phyloP scores from a whole-genome alignment of 169 alveolate genomes.

The Cryptosporidium ryanae region DNA sequence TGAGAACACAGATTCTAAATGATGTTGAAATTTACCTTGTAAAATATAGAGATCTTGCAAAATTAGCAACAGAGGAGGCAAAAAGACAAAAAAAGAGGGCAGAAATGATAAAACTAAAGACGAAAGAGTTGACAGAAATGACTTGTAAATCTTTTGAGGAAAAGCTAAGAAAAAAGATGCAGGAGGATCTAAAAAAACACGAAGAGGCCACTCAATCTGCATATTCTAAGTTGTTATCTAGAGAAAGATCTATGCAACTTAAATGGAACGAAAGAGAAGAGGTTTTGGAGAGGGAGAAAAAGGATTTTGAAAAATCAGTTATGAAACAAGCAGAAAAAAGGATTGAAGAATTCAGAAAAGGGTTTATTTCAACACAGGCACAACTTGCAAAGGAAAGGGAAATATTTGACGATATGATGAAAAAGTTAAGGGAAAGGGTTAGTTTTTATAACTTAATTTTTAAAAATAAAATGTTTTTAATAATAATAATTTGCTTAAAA shows the following conservation, averaged over 20 bases:
- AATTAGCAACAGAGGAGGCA: constrained; percentile 68
- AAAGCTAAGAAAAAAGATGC: constrained; percentile 36
- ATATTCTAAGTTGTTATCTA: constrained; percentile 11
- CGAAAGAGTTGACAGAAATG: constrained; percentile 60
- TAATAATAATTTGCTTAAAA: background rate
- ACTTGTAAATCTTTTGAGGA: constrained; percentile 68
- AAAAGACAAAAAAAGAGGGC: constrained; percentile 58
- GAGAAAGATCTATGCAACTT: constrained; percentile 44
- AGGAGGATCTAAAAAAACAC: constrained; percentile 43
- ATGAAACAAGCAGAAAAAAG: constrained; percentile 70
- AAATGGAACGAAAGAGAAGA: constrained; percentile 67
- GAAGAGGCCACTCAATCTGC: constrained; percentile 71
- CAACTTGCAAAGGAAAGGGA: constrained; percentile 65
- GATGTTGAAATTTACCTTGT: constrained; percentile 56
- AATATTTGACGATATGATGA: constrained; percentile 58
- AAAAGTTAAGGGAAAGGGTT: constrained; percentile 54
- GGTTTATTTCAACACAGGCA: constrained; percentile 49
- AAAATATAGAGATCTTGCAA: constrained; percentile 66
- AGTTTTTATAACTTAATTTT: constrained; percentile 8
- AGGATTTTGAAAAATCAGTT: constrained; percentile 47
- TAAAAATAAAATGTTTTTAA: background rate
- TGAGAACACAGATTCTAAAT: constrained; percentile 26
- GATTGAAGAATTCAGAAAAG: constrained; percentile 71
- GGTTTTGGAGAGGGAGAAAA: constrained; percentile 57
- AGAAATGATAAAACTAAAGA: constrained; percentile 47